Conservation (phyloP, 108 stramenopile species). For the Skeletonema marinoi region DNA sequence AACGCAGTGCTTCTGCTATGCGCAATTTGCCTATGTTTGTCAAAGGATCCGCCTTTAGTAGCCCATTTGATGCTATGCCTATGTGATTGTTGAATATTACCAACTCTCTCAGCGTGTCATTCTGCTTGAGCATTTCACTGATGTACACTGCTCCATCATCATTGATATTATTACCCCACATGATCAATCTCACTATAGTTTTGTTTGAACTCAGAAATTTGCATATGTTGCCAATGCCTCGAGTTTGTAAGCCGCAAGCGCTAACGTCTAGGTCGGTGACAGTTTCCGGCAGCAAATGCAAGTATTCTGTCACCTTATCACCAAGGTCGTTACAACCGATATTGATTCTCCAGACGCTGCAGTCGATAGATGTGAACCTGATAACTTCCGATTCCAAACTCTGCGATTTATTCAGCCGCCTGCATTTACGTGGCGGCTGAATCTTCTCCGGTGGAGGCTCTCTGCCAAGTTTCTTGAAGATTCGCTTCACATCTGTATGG, state of each 20-base stretch:
- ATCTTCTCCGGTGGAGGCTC: neutral
- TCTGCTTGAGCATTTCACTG: neutral
- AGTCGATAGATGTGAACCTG: no score
- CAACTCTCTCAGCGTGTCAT: neutral
- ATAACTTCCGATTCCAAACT: neutral
- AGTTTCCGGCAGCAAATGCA: neutral
- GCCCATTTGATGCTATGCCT: no score
- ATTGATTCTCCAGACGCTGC: no score
- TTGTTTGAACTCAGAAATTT: slow-evolving; percentile 1
- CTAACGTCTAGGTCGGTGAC: neutral
- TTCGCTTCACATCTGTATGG: neutral
- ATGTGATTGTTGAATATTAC: no score
- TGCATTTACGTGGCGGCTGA: slow-evolving; percentile 1
- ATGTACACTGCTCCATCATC: slow-evolving; percentile 5
- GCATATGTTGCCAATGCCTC: neutral
- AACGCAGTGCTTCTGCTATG: no score
- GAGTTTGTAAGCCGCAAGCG: neutral
- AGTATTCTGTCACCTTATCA: neutral
- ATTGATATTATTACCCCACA: slow-evolving; percentile 7
- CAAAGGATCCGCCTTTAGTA: no score
- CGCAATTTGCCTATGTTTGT: no score
- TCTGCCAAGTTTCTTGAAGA: neutral
- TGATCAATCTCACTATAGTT: neutral
- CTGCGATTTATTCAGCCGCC: neutral
- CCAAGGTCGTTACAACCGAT: neutral